Evolutionary conservation across 2,329 filamentous ascomycete species (phyloP).

Genomic region (Lecanoromycetidae sp.): DNA sequence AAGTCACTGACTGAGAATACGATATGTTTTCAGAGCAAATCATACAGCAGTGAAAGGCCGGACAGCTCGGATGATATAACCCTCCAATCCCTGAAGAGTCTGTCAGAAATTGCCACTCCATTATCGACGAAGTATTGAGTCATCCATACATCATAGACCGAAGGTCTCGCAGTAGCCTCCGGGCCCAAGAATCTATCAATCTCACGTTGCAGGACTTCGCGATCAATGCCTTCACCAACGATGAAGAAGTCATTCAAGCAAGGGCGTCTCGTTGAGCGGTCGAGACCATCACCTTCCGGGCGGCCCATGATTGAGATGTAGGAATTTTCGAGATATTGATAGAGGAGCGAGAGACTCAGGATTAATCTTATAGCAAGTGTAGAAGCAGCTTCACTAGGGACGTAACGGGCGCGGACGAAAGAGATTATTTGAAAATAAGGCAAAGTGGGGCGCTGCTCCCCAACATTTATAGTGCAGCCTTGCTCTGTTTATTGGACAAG

Average conservation of each 20-base stretch:
- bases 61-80: conserved; percentile 13
- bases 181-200: conserved; percentile 75
- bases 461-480: too few relatives aligned
- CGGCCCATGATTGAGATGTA: neutral
- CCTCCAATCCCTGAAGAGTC: too few relatives aligned
- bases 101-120: conserved; percentile 12
- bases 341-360: too few relatives aligned
- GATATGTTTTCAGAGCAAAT: too few relatives aligned
- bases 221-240: conserved; percentile 65
- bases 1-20: too few relatives aligned
- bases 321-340: neutral
- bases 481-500: too few relatives aligned
- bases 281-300: too few relatives aligned
- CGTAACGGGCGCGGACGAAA: too few relatives aligned
- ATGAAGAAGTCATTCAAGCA: conserved; percentile 58
- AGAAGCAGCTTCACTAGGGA: too few relatives aligned
- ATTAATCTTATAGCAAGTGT: too few relatives aligned
- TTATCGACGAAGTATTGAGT: conserved; percentile 12
- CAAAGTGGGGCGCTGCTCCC: too few relatives aligned
- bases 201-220: conserved; percentile 72
- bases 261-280: neutral
- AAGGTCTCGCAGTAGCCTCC: conserved; percentile 65
- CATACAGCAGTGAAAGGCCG: conserved; percentile 16
- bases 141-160: conserved; percentile 55
- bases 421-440: too few relatives aligned